phyloP scores from a whole-genome alignment of 208 protist species.

The Trypanosoma avium region DNA sequence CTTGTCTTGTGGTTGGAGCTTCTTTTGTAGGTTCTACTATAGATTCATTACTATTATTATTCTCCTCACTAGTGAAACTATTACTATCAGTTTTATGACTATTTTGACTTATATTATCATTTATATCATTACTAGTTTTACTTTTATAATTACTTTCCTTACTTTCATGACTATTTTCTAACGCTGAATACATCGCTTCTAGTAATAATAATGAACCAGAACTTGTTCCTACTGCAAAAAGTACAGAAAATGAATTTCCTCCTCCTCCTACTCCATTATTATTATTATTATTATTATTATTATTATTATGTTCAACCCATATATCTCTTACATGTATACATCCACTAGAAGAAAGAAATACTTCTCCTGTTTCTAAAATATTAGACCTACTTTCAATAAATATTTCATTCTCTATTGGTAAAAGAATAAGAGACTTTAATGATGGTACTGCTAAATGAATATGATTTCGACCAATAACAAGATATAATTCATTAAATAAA shows the following conservation, averaged over 20 bases:
- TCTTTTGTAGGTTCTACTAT: too few relatives aligned
- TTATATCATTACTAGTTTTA: not conserved
- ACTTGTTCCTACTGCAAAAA: conserved; percentile 18
- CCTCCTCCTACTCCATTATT: too few relatives aligned
- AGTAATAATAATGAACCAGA: conserved; percentile 11
- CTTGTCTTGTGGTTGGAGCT: too few relatives aligned
- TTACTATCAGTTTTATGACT: not conserved
- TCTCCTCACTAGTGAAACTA: not conserved
- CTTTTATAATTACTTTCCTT: not conserved
- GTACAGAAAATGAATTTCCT: not conserved
- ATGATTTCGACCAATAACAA: conserved; percentile 2
- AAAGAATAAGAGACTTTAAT: not conserved
- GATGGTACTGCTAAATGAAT: not conserved
- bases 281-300: too few relatives aligned
- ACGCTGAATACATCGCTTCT: conserved; percentile 7
- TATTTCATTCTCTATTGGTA: not conserved
- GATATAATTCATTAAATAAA: not conserved
- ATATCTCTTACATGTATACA: not conserved
- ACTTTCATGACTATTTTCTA: not conserved
- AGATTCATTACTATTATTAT: not conserved
- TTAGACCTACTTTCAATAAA: not conserved
- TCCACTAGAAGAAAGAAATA: conserved; percentile 22
- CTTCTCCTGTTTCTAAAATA: conserved; percentile 28
- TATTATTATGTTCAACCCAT: not conserved
- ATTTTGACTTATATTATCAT: not conserved